Evolutionary conservation across 768 basidiomycete genomes (phyloP).

Genomic region (Candolleomyces eurysporus): DNA sequence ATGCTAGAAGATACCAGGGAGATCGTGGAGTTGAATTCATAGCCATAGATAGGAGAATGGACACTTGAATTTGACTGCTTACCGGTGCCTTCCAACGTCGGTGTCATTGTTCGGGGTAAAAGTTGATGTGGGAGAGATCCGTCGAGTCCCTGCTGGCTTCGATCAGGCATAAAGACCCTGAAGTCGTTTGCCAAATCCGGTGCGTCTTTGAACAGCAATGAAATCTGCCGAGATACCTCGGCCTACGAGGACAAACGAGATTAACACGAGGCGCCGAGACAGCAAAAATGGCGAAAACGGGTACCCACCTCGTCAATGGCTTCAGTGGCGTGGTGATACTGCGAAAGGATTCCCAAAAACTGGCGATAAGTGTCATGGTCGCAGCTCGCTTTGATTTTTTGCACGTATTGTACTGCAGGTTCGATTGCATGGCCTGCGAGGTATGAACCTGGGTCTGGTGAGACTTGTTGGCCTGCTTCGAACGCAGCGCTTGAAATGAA

Average conservation of each 20-base stretch:
- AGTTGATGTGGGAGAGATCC: constrained; percentile 26
- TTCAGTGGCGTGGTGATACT: constrained; percentile 59
- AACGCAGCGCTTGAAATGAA: neutral
- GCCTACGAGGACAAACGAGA: constrained; percentile 34
- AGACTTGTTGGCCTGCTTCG: neutral
- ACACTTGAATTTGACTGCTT: no score
- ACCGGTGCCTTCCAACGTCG: neutral
- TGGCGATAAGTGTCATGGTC: constrained; percentile 84
- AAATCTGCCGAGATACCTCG: constrained; percentile 69
- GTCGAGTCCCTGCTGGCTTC: constrained; percentile 47
- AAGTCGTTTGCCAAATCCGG: constrained; percentile 75
- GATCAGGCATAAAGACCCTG: constrained; percentile 70
- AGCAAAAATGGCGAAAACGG: constrained; percentile 2
- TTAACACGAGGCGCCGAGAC: constrained; percentile 13
- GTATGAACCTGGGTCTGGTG: constrained; percentile 17
- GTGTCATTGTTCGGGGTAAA: constrained; percentile 17
- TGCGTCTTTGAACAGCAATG: constrained; percentile 69
- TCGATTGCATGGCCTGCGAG: constrained; percentile 50
- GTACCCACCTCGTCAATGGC: constrained; percentile 55
- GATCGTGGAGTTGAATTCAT: neutral
- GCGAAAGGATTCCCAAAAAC: constrained; percentile 73
- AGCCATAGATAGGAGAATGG: no score
- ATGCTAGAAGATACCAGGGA: constrained; percentile 33
- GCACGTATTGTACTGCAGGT: constrained; percentile 91
- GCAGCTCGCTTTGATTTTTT: constrained; percentile 94